Percentiles rank a stretch among this genome's conserved stretches.
These are phyloP conservation scores for Luffa acutangula DNA, from an alignment of 306 rosid genomes.

Conservation along the genomic window DNA sequence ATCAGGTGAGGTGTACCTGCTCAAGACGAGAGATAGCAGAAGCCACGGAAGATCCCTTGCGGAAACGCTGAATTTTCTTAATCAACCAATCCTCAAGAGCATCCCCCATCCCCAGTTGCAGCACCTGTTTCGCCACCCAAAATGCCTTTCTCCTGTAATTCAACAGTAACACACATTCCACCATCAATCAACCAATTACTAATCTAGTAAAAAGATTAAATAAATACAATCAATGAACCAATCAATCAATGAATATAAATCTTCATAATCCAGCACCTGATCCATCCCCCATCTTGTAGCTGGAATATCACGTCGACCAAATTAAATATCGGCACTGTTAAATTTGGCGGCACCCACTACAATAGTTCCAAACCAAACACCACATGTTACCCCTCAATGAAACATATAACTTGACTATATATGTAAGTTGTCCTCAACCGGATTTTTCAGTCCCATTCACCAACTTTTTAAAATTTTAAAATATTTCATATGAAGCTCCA, in stretches of 20 bases:
- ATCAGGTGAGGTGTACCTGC: conserved; percentile 28
- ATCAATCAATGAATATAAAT: not conserved
- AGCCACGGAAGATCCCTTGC: conserved; percentile 82
- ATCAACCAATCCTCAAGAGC: conserved; percentile 99
- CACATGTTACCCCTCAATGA: not conserved
- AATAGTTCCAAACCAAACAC: not conserved
- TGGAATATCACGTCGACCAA: conserved; percentile 91
- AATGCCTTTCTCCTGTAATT: conserved; percentile 75
- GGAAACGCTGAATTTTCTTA: conserved; percentile 67
- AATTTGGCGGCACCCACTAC: conserved; percentile 98
- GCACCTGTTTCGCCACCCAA: conserved; percentile 96
- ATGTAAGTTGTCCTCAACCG: not conserved
- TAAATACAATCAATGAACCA: not conserved
- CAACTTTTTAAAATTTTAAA: not conserved
- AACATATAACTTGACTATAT: not conserved
- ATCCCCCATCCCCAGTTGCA: conserved; percentile 98
- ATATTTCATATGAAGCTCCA: not conserved
- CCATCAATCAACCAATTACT: not conserved
- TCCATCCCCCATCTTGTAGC: conserved; percentile 99
- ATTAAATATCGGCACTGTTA: conserved; percentile 77
- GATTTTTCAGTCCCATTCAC: not conserved
- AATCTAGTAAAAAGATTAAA: not conserved
- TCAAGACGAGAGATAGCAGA: conserved; percentile 74
- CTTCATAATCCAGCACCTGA: conserved; percentile 43
- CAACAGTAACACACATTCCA: not conserved